phyloP scores from a whole-genome alignment of 257 asterid species.

The Lycium barbarum region DNA sequence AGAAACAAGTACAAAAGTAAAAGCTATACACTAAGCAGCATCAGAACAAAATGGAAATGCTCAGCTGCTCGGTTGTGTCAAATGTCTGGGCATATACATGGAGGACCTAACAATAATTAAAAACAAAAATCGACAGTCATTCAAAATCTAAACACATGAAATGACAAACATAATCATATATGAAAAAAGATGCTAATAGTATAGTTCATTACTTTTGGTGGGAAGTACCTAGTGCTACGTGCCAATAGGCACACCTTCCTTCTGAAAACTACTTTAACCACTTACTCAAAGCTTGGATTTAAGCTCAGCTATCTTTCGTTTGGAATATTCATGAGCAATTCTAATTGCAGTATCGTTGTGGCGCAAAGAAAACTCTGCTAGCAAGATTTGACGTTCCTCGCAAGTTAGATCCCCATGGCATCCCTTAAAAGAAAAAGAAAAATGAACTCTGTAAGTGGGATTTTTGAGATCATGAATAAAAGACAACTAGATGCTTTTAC shows the following conservation, averaged over 20 bases:
- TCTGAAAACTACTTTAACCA: neutral
- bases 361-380: slow-evolving; percentile 91
- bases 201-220: neutral
- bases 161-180: neutral
- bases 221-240: neutral
- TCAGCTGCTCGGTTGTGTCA: neutral
- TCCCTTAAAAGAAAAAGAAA: slow-evolving; percentile 53
- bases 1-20: neutral
- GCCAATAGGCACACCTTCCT: neutral
- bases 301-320: slow-evolving; percentile 53
- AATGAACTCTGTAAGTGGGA: slow-evolving; percentile 1
- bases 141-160: neutral
- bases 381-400: slow-evolving; percentile 73
- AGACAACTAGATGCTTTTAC: neutral
- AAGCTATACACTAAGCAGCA: neutral
- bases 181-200: neutral
- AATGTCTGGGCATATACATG: neutral
- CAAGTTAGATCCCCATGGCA: slow-evolving; percentile 81
- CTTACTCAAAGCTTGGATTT: slow-evolving; percentile 48
- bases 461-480: neutral
- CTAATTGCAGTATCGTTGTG: slow-evolving; percentile 66
- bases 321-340: slow-evolving; percentile 70
- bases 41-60: neutral
- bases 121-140: neutral
- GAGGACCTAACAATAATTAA: neutral